Evolutionary conservation across 371 early-diverging fungal species (phyloP).

Genomic region (Haplosporangium sp.): DNA sequence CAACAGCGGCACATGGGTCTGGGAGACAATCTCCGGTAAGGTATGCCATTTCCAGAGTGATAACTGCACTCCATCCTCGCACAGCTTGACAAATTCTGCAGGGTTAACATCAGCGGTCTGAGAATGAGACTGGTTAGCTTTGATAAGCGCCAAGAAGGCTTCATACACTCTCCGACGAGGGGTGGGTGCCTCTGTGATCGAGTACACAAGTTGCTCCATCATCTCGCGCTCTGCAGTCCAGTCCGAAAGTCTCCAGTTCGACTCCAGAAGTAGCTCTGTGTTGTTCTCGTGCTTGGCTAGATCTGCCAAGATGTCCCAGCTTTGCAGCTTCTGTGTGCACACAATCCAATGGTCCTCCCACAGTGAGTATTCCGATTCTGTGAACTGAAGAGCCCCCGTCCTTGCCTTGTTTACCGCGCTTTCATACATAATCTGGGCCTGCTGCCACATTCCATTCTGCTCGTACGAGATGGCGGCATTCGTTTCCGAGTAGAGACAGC

Average conservation of each 20-base stretch:
- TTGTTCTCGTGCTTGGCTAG: conserved; percentile 92
- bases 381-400: conserved; percentile 87
- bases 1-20: conserved; percentile 87
- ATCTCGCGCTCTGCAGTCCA: conserved; percentile 86
- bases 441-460: conserved; percentile 94
- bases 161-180: conserved; percentile 89
- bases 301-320: conserved; percentile 98
- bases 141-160: conserved; percentile 82
- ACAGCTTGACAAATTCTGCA: conserved; percentile 81
- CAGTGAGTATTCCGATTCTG: conserved; percentile 96
- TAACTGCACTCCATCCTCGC: conserved; percentile 91
- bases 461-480: conserved; percentile 96
- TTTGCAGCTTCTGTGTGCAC: conserved; percentile 94
- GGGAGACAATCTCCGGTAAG: conserved; percentile 84
- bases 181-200: conserved; percentile 66
- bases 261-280: conserved; percentile 85
- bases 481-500: conserved; percentile 94
- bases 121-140: conserved; percentile 74
- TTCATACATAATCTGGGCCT: conserved; percentile 95
- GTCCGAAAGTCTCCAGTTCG: conserved; percentile 93
- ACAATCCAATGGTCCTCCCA: conserved; percentile 99
- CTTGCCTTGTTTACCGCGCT: conserved; percentile 94
- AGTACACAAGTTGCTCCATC: conserved; percentile 71
- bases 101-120: conserved; percentile 56
- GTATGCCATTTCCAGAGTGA: conserved; percentile 88